Base-by-base conservation (phyloP, 306 rosid genomes). In the Mimosa pudica region DNA sequence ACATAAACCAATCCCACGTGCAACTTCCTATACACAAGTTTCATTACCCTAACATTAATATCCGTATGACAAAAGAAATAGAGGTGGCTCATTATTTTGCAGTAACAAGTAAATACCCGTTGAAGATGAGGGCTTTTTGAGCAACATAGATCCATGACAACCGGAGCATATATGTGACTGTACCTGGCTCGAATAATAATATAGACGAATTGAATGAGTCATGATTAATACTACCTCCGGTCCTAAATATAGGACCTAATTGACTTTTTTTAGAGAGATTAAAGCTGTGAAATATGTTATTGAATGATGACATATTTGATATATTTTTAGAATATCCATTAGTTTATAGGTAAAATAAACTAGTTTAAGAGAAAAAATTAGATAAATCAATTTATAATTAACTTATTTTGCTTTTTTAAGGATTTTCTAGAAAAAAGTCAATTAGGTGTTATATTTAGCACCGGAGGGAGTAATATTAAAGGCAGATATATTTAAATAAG, bases 1-100 rank as follows among this genome's bases (percentile, higher is more conserved):
- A 74, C 83, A 78, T 7, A 74, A 41, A 41, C 86, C 77, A 49
- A 83, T 68, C 51, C 83, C 83, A 51, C 71, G 75, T 10, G 77
- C 47, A 79, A 73, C 82, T 67, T 58, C 69, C 83, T 83, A 76
- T 12, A 78, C 6, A 52, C 5, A 38, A 38, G 42, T 38, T 38
- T 38, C 60, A 52, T 13, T 52, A 73, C 67, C 45, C 58, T 45
- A 12, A 67, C 35, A 67, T 33, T 30, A 54, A 45, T 24, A 24
- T 24, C 30, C 33, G 14, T 46, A 67, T 60, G 14, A 38, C 14
- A 35, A 55, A 18, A 78, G 11, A 67, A 67, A 57, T 54, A 57
- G 55, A 57, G 62, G 49, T 82, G 52, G 41, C 20, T n/a, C 70
- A n/a, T 71, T 70, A 3, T 46, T 46, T 9, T 63, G 69, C 36